Evolutionary conservation across 306 rosid species (phyloP), one percentile per base, ranked within the genome.

Genomic region (Ochetophila trinervis): DNA sequence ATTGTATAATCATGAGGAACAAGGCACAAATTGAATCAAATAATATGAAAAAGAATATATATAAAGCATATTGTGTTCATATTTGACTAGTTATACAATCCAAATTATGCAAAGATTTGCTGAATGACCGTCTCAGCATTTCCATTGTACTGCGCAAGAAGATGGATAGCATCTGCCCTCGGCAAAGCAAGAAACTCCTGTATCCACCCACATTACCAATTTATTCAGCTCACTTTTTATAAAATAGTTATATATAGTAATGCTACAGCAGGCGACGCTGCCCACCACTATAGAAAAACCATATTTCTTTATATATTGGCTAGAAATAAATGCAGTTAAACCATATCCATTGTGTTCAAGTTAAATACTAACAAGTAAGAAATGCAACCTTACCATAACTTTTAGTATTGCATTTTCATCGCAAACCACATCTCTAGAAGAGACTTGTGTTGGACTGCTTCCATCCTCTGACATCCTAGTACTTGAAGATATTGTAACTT

Each of bases 151-250:
- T 93, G 95, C 70, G 87, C 85, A 58, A 93, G 99, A 71, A 93
- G 87, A 78, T 93, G 97, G 62, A 93, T 93, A 14, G 99, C 99
- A 83, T 93, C 99, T 10, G 97, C 97, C 85, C 99, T 88, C 5
- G 99, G 96, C 84, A 93, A 75, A 53, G 97, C 99, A 48, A 93
- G 79, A 80, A 93, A 93, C 71, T 93, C 99, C 99, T 93, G 91
- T 82, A 72, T 10, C 58, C 80, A 71, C 36, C 42, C 49, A 49
- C 6, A 68, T 27, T 21, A 50, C 55, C 44, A 52, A 7, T 23
- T 16, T 47, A 18, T 47, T 47, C 17, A 10, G 13, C 17, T 47
- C 13, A 0, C 51, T 47, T 13, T 47, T 47, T 17, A 27, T 27
- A 27, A 27, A 4, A 27, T 27, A 27, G 2, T 1, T 27, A 27